Conservation (phyloP, 306 rosid genomes). For the Pyrus communis region DNA sequence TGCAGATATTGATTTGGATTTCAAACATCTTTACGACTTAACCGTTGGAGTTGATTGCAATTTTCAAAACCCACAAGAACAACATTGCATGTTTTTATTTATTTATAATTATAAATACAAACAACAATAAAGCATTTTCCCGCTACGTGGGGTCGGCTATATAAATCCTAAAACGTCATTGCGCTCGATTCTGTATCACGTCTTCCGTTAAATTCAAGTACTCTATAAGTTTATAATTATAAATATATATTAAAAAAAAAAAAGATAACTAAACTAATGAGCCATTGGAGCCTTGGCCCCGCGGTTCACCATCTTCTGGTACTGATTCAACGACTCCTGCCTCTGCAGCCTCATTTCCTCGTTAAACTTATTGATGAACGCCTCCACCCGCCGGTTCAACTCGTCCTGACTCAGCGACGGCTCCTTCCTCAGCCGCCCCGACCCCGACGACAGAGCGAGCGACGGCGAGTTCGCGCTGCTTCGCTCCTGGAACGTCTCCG, state of each 20-base stretch:
- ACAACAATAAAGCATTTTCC: too few relatives aligned
- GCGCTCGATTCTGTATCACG: fast-evolving
- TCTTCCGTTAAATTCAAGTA: fast-evolving
- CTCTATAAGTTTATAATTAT: background rate
- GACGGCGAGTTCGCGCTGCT: conserved; percentile 16
- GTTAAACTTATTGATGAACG: conserved; percentile 80
- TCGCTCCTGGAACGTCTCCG: conserved; percentile 44
- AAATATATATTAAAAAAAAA: background rate
- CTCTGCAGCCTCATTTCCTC: conserved; percentile 95
- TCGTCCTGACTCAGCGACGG: conserved; percentile 90
- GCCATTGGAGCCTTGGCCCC: conserved; percentile 17
- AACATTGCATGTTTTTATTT: background rate
- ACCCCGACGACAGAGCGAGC: conserved; percentile 21
- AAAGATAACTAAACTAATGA: background rate
- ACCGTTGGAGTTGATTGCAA: background rate
- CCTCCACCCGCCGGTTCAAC: conserved; percentile 89
- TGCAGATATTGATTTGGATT: too few relatives aligned
- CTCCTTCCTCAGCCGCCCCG: conserved; percentile 48
- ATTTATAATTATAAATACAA: too few relatives aligned
- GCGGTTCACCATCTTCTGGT: conserved; percentile 43
- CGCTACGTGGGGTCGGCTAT: fast-evolving
- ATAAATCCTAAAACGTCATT: too few relatives aligned
- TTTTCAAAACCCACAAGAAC: too few relatives aligned
- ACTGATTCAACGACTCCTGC: conserved; percentile 77
- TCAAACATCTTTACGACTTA: background rate